Conservation (phyloP, 1,139 yeast genomes). For the Trichomonascaceae sp. region DNA sequence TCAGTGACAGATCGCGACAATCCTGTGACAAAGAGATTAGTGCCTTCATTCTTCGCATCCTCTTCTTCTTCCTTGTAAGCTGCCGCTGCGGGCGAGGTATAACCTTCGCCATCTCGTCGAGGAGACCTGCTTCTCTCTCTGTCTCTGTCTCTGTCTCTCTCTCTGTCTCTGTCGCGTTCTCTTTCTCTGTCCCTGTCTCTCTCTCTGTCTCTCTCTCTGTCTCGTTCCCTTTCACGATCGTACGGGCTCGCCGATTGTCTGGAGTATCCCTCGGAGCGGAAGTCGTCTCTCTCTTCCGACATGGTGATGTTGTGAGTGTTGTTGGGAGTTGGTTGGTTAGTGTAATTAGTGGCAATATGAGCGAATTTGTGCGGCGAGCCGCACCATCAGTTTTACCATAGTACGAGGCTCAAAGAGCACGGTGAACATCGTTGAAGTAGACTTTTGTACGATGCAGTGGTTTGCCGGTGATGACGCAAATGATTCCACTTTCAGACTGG, state of each 20-base stretch:
- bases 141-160: neutral
- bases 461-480: too few relatives aligned
- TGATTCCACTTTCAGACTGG: too few relatives aligned
- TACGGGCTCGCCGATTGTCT: slow-evolving; percentile 5
- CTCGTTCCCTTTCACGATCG: slow-evolving; percentile 4
- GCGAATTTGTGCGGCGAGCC: too few relatives aligned
- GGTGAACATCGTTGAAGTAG: too few relatives aligned
- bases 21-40: slow-evolving; percentile 29
- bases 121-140: slow-evolving; percentile 1
- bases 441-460: too few relatives aligned
- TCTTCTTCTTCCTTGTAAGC: slow-evolving; percentile 10
- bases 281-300: neutral
- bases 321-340: too few relatives aligned
- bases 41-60: slow-evolving; percentile 24
- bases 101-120: neutral
- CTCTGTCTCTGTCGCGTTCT: too few relatives aligned
- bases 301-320: neutral
- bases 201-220: slow-evolving; percentile 3
- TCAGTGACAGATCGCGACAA: slow-evolving; percentile 23
- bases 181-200: too few relatives aligned
- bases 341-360: too few relatives aligned
- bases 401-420: too few relatives aligned
- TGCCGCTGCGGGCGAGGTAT: neutral
- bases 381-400: too few relatives aligned
- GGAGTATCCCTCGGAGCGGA: neutral